Evolutionary conservation across 768 basidiomycete genomes (phyloP), one percentile per base, ranked within the genome.

Genomic region (Mycena maculata): DNA sequence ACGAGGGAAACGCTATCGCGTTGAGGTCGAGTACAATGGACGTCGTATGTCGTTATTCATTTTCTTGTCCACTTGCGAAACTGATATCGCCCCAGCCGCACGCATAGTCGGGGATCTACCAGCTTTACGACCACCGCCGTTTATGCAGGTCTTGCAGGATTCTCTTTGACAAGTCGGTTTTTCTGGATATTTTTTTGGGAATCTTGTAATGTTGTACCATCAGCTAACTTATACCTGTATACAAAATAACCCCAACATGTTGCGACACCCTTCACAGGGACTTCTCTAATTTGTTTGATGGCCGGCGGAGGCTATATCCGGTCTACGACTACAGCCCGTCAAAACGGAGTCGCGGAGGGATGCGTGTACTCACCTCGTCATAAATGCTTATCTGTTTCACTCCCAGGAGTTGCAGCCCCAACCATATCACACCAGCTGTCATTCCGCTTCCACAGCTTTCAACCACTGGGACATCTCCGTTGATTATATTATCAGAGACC

Each of bases 401-500:
- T 16, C 88, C 90, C 49, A 95, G 72, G 39, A 92, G 73, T 76
- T 92, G 88, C 68, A 98, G 82, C n/a, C 94, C 96, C 63, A 98
- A 84, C 96, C 98, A 98, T 8, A 98, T 83, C 16, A 98, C 83
- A 4, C 88, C 94, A 13, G 97, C 97, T n/a, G 96, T 98, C 97
- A 99, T 98, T 47, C 97, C 97, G 75, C 94, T 97, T 55, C 97
- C 97, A 80, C 97, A 99, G 64, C 85, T 92, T 15, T 92, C 88
- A 7, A 90, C 85, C 31, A 96, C 87, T 23, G 82, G 75, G 56
- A 85, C 82, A 66, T 88, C 79, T 20, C 92, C 93, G 15, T 82
- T 76, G 48, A 92, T 78, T 12, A 96, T n/a, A n/a, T n/a, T n/a
- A n/a, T n/a, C n/a, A n/a, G n/a, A n/a, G n/a, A n/a, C n/a, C n/a